These are phyloP conservation scores for Wickerhamomyces sp. DNA, from an alignment of 1,139 yeast genomes.

Conservation along the genomic window DNA sequence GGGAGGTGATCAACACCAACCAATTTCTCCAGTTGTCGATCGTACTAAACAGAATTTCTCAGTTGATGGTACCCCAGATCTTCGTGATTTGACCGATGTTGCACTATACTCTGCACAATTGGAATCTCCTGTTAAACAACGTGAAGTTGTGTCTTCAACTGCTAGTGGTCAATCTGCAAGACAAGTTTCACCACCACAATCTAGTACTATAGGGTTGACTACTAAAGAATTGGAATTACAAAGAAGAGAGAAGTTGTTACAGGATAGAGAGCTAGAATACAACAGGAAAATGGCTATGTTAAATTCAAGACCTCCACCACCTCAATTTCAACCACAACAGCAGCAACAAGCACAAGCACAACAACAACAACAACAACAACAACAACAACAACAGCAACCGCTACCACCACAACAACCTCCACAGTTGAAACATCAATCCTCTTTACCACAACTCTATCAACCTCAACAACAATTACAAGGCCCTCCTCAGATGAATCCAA, in stretches of 20 bases:
- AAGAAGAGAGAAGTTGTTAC: constrained; percentile 40
- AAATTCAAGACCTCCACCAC: constrained; percentile 16
- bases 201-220: background rate
- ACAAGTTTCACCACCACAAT: background rate
- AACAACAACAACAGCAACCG: constrained; percentile 4
- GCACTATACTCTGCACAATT: constrained; percentile 33
- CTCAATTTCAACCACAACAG: constrained; percentile 22
- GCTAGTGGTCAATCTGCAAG: background rate
- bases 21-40: background rate
- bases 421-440: background rate
- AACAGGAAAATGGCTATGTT: constrained; percentile 25
- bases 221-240: constrained; percentile 37
- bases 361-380: constrained; percentile 9
- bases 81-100: constrained; percentile 42
- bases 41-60: constrained; percentile 8
- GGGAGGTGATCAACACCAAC: constrained; percentile 7
- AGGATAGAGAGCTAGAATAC: constrained; percentile 35
- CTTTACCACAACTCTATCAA: background rate
- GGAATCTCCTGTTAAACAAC: constrained; percentile 13
- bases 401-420: background rate
- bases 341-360: constrained; percentile 5
- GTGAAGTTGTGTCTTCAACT: background rate
- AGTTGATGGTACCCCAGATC: constrained; percentile 26
- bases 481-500: background rate
- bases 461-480: constrained; percentile 4